Base-by-base conservation (phyloP, 2,329 filamentous ascomycete species). In the Cercospora janseana region DNA sequence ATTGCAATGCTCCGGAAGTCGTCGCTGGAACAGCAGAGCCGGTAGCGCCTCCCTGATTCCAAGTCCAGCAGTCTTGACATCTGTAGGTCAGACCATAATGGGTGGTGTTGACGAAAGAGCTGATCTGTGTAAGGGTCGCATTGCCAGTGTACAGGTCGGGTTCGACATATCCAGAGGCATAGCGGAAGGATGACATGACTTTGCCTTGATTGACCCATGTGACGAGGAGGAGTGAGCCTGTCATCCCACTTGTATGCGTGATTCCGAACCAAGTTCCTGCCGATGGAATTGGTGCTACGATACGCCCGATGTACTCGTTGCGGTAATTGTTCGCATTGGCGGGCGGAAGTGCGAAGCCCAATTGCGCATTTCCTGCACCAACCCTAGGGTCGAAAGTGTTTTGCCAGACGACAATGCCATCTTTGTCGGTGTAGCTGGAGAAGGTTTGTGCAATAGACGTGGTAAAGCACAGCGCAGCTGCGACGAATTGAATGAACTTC, bases 51-150 rank as follows among this genome's bases (percentile, higher is more conserved):
- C 67, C 65, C 27, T 73, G 70, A 46, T 73, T 63, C 72, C 72
- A 75, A 9, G 59, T 56, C 69, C 70, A 74, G 58, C 72, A 75
- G 61, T 66, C 60, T 57, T 82, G 67, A 67, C 84, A 87, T 38
- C 80, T 76, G 69, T 85, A 87, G n/a, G 85, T 75, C 40, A 86
- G 63, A 37, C 78, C 78, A 65, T 80, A 87, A 56, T 78, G 71
- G 20, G 78, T 80, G 12, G 73, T 72, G 59, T 78, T 83, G 49
- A 85, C 71, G 20, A 70, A 75, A 10, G 78, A 76, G 10, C 77
- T 79, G 54, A 86, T 78, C 56, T 82, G 77, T 0, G 79, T 83
- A 18, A 87, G 64, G 26, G 74, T 80, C 6, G 83, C 82, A 55
- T 80, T 73, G 47, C 85, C 85, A 1, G 74, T 73, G 66, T 87